A percentile compares a stretch with the other conserved stretches of the same genome.
Evolutionary conservation across 2,329 filamentous ascomycete genomes (phyloP).

Genomic region (Ophiobolus disseminans): DNA sequence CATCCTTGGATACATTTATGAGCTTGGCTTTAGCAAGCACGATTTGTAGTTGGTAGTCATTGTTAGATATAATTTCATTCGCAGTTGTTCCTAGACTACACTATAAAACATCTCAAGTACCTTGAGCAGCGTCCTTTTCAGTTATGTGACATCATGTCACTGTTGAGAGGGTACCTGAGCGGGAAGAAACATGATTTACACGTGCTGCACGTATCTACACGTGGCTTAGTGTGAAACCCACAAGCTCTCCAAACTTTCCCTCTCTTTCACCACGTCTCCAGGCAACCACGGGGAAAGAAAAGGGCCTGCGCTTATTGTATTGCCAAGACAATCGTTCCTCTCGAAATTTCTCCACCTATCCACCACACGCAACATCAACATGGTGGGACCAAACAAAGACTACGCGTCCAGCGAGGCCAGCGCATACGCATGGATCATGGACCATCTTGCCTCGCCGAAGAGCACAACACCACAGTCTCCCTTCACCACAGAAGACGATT

Average conservation of each 20-base stretch:
- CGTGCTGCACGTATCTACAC: too few species aligned
- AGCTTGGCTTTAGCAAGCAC: conserved; percentile 58
- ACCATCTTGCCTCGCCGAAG: not conserved
- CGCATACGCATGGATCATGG: not conserved
- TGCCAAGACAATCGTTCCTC: not conserved
- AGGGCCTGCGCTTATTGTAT: not conserved
- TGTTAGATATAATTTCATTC: not conserved
- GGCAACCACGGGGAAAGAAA: not conserved
- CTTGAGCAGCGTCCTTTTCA: too few species aligned
- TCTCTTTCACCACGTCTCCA: not conserved
- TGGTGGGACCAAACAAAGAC: not conserved
- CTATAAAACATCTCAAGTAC: too few species aligned
- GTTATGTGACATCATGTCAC: too few species aligned
- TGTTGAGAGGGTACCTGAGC: too few species aligned
- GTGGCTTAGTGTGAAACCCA: too few species aligned
- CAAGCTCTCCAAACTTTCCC: too few species aligned
- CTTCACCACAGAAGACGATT: not conserved
- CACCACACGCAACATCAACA: not conserved
- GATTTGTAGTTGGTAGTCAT: conserved; percentile 2
- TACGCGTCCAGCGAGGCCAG: not conserved
- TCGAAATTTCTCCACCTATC: not conserved
- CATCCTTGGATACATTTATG: conserved; percentile 81
- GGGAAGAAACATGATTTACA: too few species aligned
- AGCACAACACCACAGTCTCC: not conserved
- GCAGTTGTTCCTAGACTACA: too few species aligned